These are phyloP conservation scores for Pseudogymnoascus sp. DNA, from an alignment of 2,329 filamentous ascomycete species.

Conservation along the genomic window DNA sequence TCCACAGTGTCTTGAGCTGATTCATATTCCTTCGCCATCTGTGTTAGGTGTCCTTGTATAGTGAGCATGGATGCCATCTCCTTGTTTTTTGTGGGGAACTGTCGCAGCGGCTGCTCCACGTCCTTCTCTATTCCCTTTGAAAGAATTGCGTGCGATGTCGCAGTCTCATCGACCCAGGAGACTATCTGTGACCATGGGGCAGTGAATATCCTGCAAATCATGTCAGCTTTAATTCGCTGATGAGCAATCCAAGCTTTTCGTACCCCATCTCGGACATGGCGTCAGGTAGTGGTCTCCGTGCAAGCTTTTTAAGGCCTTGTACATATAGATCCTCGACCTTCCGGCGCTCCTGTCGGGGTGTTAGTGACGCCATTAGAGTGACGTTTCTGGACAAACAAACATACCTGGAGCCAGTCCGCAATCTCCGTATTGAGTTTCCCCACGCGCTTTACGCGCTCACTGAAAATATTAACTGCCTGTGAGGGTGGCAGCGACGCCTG, in stretches of 20 bases:
- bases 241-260: slow-evolving; percentile 26
- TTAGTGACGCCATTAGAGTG: slow-evolving; percentile 19
- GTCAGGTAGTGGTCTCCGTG: slow-evolving; percentile 64
- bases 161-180: slow-evolving; percentile 68
- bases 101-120: slow-evolving; percentile 73
- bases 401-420: slow-evolving; percentile 92
- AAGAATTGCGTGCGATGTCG: slow-evolving; percentile 73
- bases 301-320: slow-evolving; percentile 69
- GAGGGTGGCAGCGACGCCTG: slow-evolving; percentile 72
- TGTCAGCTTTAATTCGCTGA: slow-evolving; percentile 19
- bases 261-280: slow-evolving; percentile 80
- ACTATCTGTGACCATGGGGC: slow-evolving; percentile 84
- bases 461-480: slow-evolving; percentile 73
- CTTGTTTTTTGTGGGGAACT: slow-evolving; percentile 59
- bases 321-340: slow-evolving; percentile 88
- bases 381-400: background rate
- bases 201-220: slow-evolving; percentile 67
- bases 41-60: slow-evolving; percentile 70
- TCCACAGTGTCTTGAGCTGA: slow-evolving; percentile 76
- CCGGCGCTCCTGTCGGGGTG: slow-evolving; percentile 65
- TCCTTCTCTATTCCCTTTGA: slow-evolving; percentile 78
- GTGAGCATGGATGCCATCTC: slow-evolving; percentile 75
- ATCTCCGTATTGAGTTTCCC: slow-evolving; percentile 80
- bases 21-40: slow-evolving; percentile 77
- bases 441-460: slow-evolving; percentile 82